Evolutionary conservation across 1,284 basidiomycete genomes (phyloP).

Genomic region (Cryptococcus sp.): DNA sequence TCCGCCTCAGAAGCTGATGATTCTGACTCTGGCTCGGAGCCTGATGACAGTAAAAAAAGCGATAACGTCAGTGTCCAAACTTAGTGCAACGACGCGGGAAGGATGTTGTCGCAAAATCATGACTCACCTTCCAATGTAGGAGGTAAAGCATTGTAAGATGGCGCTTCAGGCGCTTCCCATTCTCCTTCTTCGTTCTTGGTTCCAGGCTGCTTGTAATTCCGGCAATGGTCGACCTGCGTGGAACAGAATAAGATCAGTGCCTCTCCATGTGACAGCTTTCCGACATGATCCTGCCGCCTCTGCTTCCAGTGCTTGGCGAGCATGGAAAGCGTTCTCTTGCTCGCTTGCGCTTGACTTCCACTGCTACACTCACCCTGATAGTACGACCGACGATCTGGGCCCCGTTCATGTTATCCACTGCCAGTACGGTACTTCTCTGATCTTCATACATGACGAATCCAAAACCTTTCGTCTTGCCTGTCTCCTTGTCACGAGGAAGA

Average conservation of each 20-base stretch:
- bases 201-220: conserved; percentile 86
- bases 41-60: conserved; percentile 8
- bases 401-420: conserved; percentile 98
- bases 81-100: no score
- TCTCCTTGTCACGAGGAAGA: conserved; percentile 86
- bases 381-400: conserved; percentile 83
- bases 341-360: neutral
- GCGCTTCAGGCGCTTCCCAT: conserved; percentile 79
- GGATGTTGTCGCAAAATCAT: no score
- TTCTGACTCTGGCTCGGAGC: conserved; percentile 59
- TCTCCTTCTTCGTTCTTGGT: conserved; percentile 81
- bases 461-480: conserved; percentile 86
- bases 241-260: conserved; percentile 6
- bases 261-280: neutral
- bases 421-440: conserved; percentile 91
- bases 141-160: conserved; percentile 81
- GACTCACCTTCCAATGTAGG: conserved; percentile 65
- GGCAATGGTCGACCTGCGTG: conserved; percentile 78
- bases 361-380: conserved; percentile 61
- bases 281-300: neutral
- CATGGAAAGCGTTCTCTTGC: neutral
- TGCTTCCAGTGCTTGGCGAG: neutral
- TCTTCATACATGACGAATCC: conserved; percentile 99
- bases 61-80: neutral
- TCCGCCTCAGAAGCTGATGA: conserved; percentile 67